phyloP scores from a whole-genome alignment of 2,329 filamentous ascomycete species.

The Trichoderma koningiopsis region DNA sequence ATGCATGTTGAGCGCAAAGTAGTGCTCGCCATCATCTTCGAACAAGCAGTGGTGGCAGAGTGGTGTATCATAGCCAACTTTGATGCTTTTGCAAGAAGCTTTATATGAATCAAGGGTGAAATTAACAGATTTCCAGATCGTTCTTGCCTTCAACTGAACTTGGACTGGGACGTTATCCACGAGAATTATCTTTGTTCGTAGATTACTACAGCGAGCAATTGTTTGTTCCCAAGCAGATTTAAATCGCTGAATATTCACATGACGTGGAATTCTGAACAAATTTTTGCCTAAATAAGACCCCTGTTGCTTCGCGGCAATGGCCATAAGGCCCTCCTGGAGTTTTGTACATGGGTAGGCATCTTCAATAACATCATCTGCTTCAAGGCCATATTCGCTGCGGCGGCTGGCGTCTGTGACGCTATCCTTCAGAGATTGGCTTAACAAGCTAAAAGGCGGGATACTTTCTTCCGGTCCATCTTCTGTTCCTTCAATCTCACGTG shows the following conservation, averaged over 20 bases:
- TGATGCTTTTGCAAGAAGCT: background rate
- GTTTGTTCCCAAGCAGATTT: slow-evolving; percentile 5
- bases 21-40: background rate
- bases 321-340: slow-evolving; percentile 15
- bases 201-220: background rate
- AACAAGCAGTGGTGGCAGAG: slow-evolving; percentile 8
- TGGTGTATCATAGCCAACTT: background rate
- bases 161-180: background rate
- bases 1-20: slow-evolving; percentile 9
- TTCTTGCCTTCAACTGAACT: background rate
- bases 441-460: background rate
- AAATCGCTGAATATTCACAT: background rate
- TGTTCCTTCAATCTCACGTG: background rate
- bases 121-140: background rate
- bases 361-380: background rate
- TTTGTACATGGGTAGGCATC: slow-evolving; percentile 8
- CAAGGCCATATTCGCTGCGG: background rate
- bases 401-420: background rate
- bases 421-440: background rate
- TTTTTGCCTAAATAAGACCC: background rate
- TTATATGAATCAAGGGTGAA: background rate
- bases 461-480: background rate
- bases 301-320: background rate
- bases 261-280: background rate
- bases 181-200: slow-evolving; percentile 13